Percentiles rank a stretch among this genome's conserved stretches.
These are phyloP conservation scores for Kurtzmaniella cleridarum DNA, from an alignment of 805 yeast species.

Conservation along the genomic window DNA sequence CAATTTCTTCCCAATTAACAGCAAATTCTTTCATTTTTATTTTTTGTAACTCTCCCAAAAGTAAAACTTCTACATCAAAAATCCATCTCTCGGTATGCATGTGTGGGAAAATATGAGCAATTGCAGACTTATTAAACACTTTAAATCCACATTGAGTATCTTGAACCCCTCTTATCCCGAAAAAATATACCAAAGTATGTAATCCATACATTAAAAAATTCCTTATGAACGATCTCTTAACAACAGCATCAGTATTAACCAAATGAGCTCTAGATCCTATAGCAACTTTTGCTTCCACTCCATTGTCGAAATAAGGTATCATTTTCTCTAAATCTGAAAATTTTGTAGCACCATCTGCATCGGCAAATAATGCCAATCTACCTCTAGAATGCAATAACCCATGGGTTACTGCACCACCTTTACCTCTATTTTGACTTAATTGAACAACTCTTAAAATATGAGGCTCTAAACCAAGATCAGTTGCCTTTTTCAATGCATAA, in stretches of 20 bases:
- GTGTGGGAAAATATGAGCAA: constrained; percentile 66
- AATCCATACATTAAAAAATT: constrained; percentile 91
- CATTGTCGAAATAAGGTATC: constrained; percentile 33
- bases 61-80: constrained; percentile 88
- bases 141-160: constrained; percentile 99
- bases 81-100: constrained; percentile 99
- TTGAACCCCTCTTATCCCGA: constrained; percentile 80
- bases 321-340: constrained; percentile 65
- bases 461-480: constrained; percentile 42
- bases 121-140: constrained; percentile 71
- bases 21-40: constrained; percentile 73
- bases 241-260: constrained; percentile 94
- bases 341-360: constrained; percentile 94
- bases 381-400: constrained; percentile 80
- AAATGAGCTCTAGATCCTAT: constrained; percentile 95
- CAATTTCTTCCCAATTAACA: constrained; percentile 95
- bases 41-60: constrained; percentile 67
- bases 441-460: constrained; percentile 66
- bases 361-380: constrained; percentile 75
- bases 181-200: constrained; percentile 77
- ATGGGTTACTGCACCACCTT: constrained; percentile 92
- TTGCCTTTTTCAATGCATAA: constrained; percentile 61
- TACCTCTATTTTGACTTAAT: constrained; percentile 4
- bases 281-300: constrained; percentile 52
- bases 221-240: constrained; percentile 82